Evolutionary conservation across 345 rosid genomes (phyloP), one percentile per base, ranked within the genome.

Genomic region (Corchorus capsularis): DNA sequence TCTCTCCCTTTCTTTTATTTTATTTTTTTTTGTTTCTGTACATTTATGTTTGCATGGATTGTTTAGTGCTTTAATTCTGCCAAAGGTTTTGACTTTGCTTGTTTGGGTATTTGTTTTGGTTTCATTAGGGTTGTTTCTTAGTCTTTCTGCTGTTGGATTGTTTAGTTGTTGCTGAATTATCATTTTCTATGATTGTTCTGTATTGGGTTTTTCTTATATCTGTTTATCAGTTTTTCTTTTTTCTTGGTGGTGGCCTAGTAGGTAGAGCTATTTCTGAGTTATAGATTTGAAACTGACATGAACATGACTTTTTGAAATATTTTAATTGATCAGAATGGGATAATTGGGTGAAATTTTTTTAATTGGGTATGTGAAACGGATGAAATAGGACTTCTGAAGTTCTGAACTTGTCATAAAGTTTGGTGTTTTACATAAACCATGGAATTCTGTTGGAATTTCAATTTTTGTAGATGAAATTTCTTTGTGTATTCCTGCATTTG

Each of bases 121-220:
- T 6, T 73, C 54, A 12, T 60, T 47, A 61, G 77, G 77, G 77
- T 15, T 47, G 57, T 53, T 15, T 53, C 45, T 0, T 59, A 41
- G 55, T 41, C 34, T 46, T 8, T 22, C 54, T 19, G 32, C 54
- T n/a, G 27, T 14, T 45, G 39, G 8, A 9, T 22, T 68, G 52
- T 45, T 43, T 46, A 7, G n/a, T 49, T 20, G 17, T 39, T 69
- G 20, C 27, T 73, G 34, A 73, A 17, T 34, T 60, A 6, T 47
- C 11, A 4, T 45, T 8, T 46, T 16, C 13, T 61, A 39, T 19
- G 2, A 5, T 46, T 6, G 8, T 8, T 46, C 17, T 72, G 45
- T 13, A 16, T 43, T 37, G 53, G 17, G 13, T 20, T 39, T 20
- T 52, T 41, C 19, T 41, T 37, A 8, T n/a, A 10, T 15, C 16